Evolutionary conservation across 176 grass and related monocot species (phyloP), one percentile per base, ranked within the genome.

Genomic region (Stipa capillata): DNA sequence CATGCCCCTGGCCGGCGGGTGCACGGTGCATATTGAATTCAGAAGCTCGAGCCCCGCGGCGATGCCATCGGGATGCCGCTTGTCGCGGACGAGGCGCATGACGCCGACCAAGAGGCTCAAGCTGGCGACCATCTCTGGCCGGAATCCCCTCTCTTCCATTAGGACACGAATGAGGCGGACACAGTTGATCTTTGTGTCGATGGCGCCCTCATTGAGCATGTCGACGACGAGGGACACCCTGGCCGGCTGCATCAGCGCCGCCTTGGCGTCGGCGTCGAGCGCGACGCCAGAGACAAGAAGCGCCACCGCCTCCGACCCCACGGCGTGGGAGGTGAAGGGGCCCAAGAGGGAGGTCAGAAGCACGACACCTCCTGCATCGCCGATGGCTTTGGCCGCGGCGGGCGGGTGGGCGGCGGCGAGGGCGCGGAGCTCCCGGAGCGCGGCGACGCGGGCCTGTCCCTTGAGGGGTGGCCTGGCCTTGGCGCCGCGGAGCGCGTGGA

Each of bases 151-250:
- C 62, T 97, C 93, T 18, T 74, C 90, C 85, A 93, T 91, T 59
- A 97, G 77, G 7, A 90, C 80, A 40, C 82, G 82, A 81, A 97
- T 89, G 72, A 93, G 79, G 53, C 76, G 25, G n/a, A n/a, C n/a
- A n/a, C n/a, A n/a, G n/a, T n/a, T n/a, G n/a, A n/a, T n/a, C n/a
- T n/a, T n/a, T n/a, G 90, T 93, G 15, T 97, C 90, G 42, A 77
- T 71, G 14, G 88, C 85, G 0, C 93, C 93, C 66, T 97, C 93
- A 42, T 93, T 93, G 37, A 97, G 85, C 87, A 93, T 84, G 81
- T 97, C 93, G 8, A 90, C 88, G 25, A 97, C 82, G 34, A 97
- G 83, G 18, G 93, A 90, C 50, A 97, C 89, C 63, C 85, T 93
- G 7, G 87, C 87, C 2, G 93, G 93, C 75, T 97, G 90, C 88